These are phyloP conservation scores for Trypanosoma congolense DNA, from an alignment of 208 protist genomes.

Conservation along the genomic window DNA sequence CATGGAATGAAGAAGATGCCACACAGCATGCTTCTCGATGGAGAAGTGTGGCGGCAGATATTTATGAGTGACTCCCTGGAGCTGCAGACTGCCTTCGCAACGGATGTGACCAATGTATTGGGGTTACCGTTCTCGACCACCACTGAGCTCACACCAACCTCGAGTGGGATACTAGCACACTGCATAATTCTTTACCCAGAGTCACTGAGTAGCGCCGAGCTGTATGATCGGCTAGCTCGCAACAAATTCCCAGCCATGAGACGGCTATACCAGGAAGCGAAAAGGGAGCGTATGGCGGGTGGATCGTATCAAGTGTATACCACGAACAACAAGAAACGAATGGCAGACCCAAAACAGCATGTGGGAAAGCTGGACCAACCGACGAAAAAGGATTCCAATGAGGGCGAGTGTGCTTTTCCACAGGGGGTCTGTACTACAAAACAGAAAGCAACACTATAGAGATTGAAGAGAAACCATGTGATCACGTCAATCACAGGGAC, in stretches of 20 bases:
- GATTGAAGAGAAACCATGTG: no score
- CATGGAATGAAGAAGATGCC: slow-evolving; percentile 1
- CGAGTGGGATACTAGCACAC: slow-evolving; percentile 11
- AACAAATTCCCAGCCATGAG: slow-evolving; percentile 10
- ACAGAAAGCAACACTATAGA: no score
- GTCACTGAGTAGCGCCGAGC: neutral
- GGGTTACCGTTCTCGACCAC: slow-evolving; percentile 1
- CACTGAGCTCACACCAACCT: neutral
- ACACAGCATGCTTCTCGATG: slow-evolving; percentile 14
- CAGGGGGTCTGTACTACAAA: no score
- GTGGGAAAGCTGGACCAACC: no score
- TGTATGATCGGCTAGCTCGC: neutral
- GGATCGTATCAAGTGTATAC: neutral
- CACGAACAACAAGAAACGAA: no score
- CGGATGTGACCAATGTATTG: slow-evolving; percentile 6
- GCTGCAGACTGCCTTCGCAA: neutral
- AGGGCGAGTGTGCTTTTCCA: no score
- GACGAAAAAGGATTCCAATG: no score
- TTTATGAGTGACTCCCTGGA: neutral
- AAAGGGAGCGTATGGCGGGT: neutral
- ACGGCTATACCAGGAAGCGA: slow-evolving; percentile 11
- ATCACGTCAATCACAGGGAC: no score
- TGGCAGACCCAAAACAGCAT: no score
- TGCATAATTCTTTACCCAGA: slow-evolving; percentile 2
- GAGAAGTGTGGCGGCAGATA: slow-evolving; percentile 13